These are phyloP conservation scores for Saturnispora sekii DNA, from an alignment of 805 yeast genomes.

Conservation along the genomic window DNA sequence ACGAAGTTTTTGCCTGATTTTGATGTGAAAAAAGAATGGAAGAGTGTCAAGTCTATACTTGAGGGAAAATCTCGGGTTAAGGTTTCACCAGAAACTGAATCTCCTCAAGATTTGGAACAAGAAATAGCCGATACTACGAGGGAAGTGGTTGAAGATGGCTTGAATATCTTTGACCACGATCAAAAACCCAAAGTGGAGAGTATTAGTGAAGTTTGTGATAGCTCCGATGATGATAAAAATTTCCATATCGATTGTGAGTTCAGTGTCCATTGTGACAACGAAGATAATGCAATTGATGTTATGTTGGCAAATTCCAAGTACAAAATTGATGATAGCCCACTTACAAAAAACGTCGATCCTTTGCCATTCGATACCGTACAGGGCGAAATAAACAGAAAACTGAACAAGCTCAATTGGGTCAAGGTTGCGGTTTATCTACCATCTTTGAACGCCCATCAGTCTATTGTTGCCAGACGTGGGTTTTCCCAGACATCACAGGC, in stretches of 20 bases:
- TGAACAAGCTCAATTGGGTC: conserved; percentile 64
- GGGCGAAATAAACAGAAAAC: conserved; percentile 34
- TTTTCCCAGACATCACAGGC: conserved; percentile 41
- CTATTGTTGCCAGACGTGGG: conserved; percentile 73
- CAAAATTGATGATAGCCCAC: conserved; percentile 5
- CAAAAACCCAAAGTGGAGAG: not conserved
- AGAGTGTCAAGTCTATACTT: not conserved
- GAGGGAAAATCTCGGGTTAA: conserved; percentile 4
- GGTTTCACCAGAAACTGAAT: not conserved
- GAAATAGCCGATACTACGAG: conserved; percentile 21
- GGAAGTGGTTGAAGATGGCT: conserved; percentile 21
- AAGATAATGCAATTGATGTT: conserved; percentile 1
- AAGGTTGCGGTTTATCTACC: conserved; percentile 67
- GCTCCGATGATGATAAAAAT: not conserved
- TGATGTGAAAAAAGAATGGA: conserved; percentile 11
- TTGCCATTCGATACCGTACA: conserved; percentile 20
- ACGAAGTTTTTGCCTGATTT: conserved; percentile 8
- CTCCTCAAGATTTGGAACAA: conserved; percentile 4
- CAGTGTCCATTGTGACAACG: conserved; percentile 9
- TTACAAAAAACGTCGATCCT: conserved; percentile 13
- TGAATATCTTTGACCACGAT: conserved; percentile 10
- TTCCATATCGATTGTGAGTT: conserved; percentile 11
- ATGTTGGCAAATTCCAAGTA: conserved; percentile 3
- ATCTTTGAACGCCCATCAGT: conserved; percentile 76
- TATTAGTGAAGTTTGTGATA: not conserved